phyloP scores from a whole-genome alignment of 179 eudicot species.

The Pouteria campechiana region DNA sequence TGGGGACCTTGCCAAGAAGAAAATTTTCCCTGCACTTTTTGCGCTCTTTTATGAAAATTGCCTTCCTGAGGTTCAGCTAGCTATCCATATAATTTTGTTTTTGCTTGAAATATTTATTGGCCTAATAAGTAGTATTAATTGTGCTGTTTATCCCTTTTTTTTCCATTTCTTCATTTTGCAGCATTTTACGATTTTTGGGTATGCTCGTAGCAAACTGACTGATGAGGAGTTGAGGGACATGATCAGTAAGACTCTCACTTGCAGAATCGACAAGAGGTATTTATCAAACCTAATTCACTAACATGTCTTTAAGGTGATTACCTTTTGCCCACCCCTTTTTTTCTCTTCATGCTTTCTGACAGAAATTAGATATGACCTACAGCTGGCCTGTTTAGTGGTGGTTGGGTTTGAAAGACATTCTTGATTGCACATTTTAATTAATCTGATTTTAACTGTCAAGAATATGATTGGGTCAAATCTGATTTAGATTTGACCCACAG shows the following conservation, averaged over 20 bases:
- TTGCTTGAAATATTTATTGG: neutral
- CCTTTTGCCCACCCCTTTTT: too few relatives aligned
- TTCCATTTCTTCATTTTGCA: slow-evolving; percentile 12
- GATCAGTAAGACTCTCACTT: slow-evolving; percentile 70
- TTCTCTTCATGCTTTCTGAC: too few relatives aligned
- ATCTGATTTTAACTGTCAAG: too few relatives aligned
- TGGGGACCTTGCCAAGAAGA: slow-evolving; percentile 89
- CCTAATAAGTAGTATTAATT: neutral
- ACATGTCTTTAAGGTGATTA: too few relatives aligned
- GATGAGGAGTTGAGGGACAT: slow-evolving; percentile 64
- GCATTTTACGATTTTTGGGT: slow-evolving; percentile 66
- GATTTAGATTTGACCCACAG: too few relatives aligned
- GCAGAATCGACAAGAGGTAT: slow-evolving; percentile 76
- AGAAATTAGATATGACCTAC: too few relatives aligned
- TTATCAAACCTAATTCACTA: neutral
- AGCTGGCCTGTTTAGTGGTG: too few relatives aligned
- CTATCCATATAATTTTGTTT: neutral
- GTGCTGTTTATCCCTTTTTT: neutral
- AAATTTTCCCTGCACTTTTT: slow-evolving; percentile 89
- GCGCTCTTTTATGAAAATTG: slow-evolving; percentile 66
- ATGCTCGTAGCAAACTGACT: slow-evolving; percentile 60
- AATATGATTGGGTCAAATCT: too few relatives aligned
- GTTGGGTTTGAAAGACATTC: too few relatives aligned
- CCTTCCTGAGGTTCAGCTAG: slow-evolving; percentile 50
- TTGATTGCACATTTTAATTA: too few relatives aligned